A percentile compares a stretch with the other conserved stretches of the same genome.
These are phyloP conservation scores for Graphilbum sp. DNA, from an alignment of 2,329 filamentous ascomycete genomes.

Conservation along the genomic window DNA sequence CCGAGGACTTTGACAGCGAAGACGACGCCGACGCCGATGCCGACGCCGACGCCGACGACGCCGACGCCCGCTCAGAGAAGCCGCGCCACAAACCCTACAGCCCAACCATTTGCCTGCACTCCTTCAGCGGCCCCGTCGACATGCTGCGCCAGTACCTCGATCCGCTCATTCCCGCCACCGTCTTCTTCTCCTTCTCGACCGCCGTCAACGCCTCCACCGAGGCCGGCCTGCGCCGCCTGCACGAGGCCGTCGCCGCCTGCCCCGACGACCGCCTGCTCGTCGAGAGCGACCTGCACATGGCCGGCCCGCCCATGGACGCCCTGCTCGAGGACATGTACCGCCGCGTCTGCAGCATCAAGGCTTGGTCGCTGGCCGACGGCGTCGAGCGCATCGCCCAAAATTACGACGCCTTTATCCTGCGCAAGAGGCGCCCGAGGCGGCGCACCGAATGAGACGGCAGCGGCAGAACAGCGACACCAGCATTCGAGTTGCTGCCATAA, in stretches of 20 bases:
- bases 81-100: conserved; percentile 46
- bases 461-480: no score
- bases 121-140: conserved; percentile 67
- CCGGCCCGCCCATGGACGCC: conserved; percentile 66
- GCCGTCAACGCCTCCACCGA: conserved; percentile 59
- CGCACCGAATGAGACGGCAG: not conserved
- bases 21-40: conserved; percentile 4
- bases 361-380: conserved; percentile 61
- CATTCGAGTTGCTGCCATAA: no score
- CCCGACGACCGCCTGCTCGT: conserved; percentile 68
- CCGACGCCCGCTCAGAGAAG: conserved; percentile 1
- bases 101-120: conserved; percentile 83
- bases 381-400: conserved; percentile 52
- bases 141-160: conserved; percentile 64
- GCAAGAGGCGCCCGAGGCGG: not conserved
- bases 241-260: conserved; percentile 50
- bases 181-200: conserved; percentile 81
- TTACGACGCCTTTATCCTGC: conserved; percentile 58
- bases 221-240: conserved; percentile 31
- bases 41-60: not conserved
- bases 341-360: conserved; percentile 62
- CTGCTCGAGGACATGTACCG: conserved; percentile 58
- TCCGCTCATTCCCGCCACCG: conserved; percentile 51
- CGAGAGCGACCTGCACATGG: conserved; percentile 79
- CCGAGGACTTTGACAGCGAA: conserved; percentile 16